Conservation (phyloP, 768 basidiomycete species). For the Stropharia rugosoannulata region DNA sequence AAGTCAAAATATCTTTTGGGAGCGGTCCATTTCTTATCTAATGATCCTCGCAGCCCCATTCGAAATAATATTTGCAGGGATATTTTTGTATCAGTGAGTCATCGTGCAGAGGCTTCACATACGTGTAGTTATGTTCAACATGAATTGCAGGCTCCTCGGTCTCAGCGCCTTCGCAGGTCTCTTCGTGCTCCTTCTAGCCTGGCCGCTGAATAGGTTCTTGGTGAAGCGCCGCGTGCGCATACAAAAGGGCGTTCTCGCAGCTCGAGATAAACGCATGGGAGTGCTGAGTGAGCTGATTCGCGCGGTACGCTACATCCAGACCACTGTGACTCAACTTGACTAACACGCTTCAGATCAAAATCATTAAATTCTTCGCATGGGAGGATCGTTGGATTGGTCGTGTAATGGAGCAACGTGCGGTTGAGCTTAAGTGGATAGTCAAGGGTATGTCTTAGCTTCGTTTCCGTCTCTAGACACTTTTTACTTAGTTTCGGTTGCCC, state of each 20-base stretch:
- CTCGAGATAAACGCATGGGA: conserved; percentile 75
- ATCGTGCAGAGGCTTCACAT: background rate
- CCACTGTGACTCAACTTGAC: background rate
- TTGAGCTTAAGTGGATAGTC: conserved; percentile 77
- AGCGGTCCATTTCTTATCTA: background rate
- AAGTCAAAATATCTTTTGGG: conserved; percentile 9
- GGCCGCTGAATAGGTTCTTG: conserved; percentile 71
- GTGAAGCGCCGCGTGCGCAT: conserved; percentile 59
- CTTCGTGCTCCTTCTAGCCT: conserved; percentile 57
- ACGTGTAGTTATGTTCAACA: too few relatives aligned
- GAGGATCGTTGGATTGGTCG: conserved; percentile 74
- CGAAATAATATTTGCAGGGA: conserved; percentile 69
- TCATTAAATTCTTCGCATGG: conserved; percentile 86
- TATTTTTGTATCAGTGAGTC: conserved; percentile 77
- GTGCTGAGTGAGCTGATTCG: conserved; percentile 77
- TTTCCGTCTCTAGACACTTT: background rate
- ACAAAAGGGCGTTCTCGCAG: conserved; percentile 56
- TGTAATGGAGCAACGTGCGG: conserved; percentile 58
- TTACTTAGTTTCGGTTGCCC: background rate
- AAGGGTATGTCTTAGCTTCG: conserved; percentile 43
- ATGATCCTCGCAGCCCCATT: conserved; percentile 52
- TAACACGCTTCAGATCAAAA: conserved; percentile 47
- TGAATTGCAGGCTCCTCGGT: conserved; percentile 50
- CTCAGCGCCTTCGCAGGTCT: conserved; percentile 77
- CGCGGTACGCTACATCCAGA: conserved; percentile 39